Percentiles rank a stretch among this genome's conserved stretches.
phyloP scores from a whole-genome alignment of 768 basidiomycete species.

The Trametes punicea region DNA sequence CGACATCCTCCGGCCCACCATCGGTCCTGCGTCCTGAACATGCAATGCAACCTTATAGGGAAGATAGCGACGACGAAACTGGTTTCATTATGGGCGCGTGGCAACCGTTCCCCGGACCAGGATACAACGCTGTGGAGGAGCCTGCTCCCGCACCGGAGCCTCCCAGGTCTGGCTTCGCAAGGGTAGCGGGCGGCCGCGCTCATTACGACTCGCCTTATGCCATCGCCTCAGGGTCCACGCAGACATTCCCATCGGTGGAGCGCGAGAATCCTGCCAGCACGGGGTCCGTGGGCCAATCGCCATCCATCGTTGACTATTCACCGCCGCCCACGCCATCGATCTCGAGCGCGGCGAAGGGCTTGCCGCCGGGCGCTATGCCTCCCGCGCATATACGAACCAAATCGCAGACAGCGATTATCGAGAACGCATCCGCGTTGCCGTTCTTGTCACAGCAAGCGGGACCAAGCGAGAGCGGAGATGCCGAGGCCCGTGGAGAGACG shows the following conservation, averaged over 20 bases:
- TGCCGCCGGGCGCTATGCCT: constrained; percentile 64
- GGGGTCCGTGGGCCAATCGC: constrained; percentile 16
- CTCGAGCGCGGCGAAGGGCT: constrained; percentile 40
- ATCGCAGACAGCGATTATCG: constrained; percentile 85
- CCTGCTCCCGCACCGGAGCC: constrained; percentile 26
- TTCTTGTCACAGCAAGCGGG: neutral
- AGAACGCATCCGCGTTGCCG: constrained; percentile 31
- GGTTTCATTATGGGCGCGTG: constrained; percentile 95
- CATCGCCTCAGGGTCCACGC: constrained; percentile 58
- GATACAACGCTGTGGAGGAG: constrained; percentile 47
- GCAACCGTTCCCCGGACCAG: constrained; percentile 64
- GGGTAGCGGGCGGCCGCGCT: constrained; percentile 84
- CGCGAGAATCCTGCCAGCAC: constrained; percentile 26
- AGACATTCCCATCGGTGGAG: constrained; percentile 65
- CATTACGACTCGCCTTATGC: constrained; percentile 86
- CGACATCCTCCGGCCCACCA: constrained; percentile 53
- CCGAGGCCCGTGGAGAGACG: neutral
- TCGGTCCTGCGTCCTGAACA: constrained; percentile 80
- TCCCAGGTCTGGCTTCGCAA: constrained; percentile 66
- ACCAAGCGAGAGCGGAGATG: neutral
- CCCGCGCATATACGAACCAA: constrained; percentile 68
- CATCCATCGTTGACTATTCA: constrained; percentile 35
- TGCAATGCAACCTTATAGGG: constrained; percentile 68
- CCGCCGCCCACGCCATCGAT: constrained; percentile 51
- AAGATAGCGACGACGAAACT: constrained; percentile 75